A percentile compares a stretch with the other conserved stretches of the same genome.
phyloP scores from a whole-genome alignment of 106 monocot species.

The Dioscorea zingiberensis region DNA sequence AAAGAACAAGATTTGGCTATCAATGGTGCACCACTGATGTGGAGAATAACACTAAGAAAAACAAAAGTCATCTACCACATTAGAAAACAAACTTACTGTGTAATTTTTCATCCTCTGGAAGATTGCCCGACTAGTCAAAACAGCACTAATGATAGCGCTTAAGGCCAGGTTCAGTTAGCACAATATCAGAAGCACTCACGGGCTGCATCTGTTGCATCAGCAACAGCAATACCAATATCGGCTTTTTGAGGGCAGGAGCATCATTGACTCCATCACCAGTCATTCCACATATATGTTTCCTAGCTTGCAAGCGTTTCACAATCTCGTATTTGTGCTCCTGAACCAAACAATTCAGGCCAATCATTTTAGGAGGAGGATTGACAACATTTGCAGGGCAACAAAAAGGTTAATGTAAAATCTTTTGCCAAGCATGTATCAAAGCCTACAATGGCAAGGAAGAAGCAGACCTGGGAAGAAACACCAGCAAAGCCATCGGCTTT shows the following conservation, averaged over 20 bases:
- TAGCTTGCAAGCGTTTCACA: conserved; percentile 84
- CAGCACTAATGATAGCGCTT: conserved; percentile 83
- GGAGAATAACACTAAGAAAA: no score
- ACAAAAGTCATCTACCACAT: no score
- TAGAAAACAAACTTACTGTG: conserved; percentile 56
- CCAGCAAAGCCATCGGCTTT: conserved; percentile 98
- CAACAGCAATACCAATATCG: conserved; percentile 96
- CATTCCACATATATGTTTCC: conserved; percentile 94
- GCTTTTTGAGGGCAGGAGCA: conserved; percentile 97
- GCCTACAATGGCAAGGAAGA: no score
- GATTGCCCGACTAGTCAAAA: conserved; percentile 76
- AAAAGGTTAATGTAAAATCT: no score
- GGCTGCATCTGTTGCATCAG: conserved; percentile 95
- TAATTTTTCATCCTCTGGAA: conserved; percentile 90
- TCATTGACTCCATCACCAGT: conserved; percentile 98
- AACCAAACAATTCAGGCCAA: no score
- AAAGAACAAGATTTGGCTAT: no score
- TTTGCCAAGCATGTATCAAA: no score
- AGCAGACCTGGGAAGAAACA: no score
- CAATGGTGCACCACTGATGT: no score
- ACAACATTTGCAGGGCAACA: conserved; percentile 35
- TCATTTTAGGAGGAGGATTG: no score
- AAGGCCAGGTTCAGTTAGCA: conserved; percentile 79
- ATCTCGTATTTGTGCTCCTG: conserved; percentile 97
- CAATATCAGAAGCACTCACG: conserved; percentile 95